phyloP scores from a whole-genome alignment of 2,329 filamentous ascomycete species.

The Blumeriella jaapii region DNA sequence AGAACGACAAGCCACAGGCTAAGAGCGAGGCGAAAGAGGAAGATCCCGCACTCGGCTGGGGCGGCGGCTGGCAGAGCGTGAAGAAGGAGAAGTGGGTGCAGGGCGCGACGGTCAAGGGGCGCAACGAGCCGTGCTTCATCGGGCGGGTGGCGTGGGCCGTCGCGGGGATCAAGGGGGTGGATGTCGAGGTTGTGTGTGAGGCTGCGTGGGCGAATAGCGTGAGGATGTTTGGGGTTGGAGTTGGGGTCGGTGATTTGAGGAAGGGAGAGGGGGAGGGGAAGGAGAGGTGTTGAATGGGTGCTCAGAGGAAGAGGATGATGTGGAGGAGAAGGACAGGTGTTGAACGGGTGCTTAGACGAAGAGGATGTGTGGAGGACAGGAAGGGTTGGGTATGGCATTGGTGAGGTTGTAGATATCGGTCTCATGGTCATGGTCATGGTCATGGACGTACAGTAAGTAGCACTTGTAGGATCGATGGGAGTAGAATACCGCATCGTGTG shows the following conservation, averaged over 20 bases:
- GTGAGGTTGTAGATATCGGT: too few relatives aligned
- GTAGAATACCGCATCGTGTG: too few relatives aligned
- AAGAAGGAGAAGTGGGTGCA: slow-evolving; percentile 95
- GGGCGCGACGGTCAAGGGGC: slow-evolving; percentile 82
- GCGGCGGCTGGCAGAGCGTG: slow-evolving; percentile 64
- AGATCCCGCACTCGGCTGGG: slow-evolving; percentile 1
- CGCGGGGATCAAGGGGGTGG: slow-evolving; percentile 70
- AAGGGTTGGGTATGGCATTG: too few relatives aligned
- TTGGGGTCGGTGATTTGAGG: background rate
- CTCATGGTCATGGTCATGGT: too few relatives aligned
- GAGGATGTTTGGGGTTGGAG: slow-evolving; percentile 62
- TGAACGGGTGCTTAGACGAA: too few relatives aligned
- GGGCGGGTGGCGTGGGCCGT: slow-evolving; percentile 80
- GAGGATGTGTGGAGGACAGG: too few relatives aligned
- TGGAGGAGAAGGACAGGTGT: too few relatives aligned
- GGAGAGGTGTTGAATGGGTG: too few relatives aligned
- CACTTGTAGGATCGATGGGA: too few relatives aligned
- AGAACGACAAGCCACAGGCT: too few relatives aligned
- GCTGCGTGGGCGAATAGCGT: slow-evolving; percentile 75
- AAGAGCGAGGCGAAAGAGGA: slow-evolving; percentile 1
- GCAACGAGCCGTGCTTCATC: slow-evolving; percentile 88
- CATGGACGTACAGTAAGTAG: too few relatives aligned
- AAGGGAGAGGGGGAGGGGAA: background rate
- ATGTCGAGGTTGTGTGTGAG: slow-evolving; percentile 74
- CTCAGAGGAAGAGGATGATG: too few relatives aligned